Conservation (phyloP, 208 protist species). For the Sergeia podlipaevii region DNA sequence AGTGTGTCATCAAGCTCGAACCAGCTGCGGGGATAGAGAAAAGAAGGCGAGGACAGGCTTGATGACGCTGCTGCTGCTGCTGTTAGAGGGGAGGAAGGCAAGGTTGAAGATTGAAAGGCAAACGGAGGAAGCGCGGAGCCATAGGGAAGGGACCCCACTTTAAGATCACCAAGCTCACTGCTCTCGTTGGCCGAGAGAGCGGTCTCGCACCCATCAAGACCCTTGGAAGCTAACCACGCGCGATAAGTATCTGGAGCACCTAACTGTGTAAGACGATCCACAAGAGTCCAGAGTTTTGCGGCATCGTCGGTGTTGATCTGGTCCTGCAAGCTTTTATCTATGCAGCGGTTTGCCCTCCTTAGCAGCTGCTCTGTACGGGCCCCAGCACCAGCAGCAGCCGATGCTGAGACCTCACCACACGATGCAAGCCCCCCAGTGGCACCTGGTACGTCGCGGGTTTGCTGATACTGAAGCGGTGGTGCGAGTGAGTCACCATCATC, state of each 20-base stretch:
- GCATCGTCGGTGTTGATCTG: conserved; percentile 20
- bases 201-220: background rate
- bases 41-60: conserved; percentile 11
- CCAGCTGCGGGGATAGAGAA: background rate
- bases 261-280: conserved; percentile 11
- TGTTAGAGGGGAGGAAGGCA: background rate
- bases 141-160: background rate
- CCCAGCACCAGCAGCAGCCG: too few species aligned
- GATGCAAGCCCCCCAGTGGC: too few species aligned
- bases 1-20: conserved; percentile 12
- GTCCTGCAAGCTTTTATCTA: conserved; percentile 17
- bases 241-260: background rate
- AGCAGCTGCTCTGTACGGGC: too few species aligned
- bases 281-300: conserved; percentile 8
- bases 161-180: background rate
- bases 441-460: too few species aligned
- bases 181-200: background rate
- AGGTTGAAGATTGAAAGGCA: background rate
- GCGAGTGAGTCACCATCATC: too few species aligned
- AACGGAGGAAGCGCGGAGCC: background rate
- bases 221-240: background rate
- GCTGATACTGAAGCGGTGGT: too few species aligned
- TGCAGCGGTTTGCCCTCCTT: too few species aligned
- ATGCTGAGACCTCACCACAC: too few species aligned
- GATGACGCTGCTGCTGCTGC: conserved; percentile 11